Base-by-base conservation (phyloP, 2,329 filamentous ascomycete genomes). In the Sphaerulina musiva region DNA sequence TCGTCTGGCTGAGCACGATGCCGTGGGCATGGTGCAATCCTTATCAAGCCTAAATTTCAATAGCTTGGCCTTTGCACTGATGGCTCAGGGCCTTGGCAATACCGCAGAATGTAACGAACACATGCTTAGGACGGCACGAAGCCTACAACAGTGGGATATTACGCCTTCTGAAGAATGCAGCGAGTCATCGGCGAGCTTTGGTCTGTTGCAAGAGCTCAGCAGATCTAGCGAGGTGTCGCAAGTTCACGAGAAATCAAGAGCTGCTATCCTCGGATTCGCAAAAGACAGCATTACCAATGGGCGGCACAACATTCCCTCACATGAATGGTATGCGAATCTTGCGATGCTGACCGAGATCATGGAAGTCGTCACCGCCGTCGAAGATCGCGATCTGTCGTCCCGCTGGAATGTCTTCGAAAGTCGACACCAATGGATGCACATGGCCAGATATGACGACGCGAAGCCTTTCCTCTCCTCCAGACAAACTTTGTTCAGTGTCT, bases 101-200 rank as follows among this genome's bases (percentile, higher is more conserved):
- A 77, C 75, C 29, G 79, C 79, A 3, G 48, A 20, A 23, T 57
- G 53, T 6, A 59, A 60, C 26, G 52, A 49, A 5, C 54, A 57
- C 4, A 53, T 63, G 51, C 51, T 59, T 10, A 48, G 51, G 44
- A 55, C 62, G 14, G 75, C 80, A 17, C 81, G 88, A 56, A 86
- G 86, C 60, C 76, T 97, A 12, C 90, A 93, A 62, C 86, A 92
- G 64, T 98, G 93, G 93, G 91, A 96, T 67, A 78, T 97, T 17
- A 87, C 88, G 11, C 83, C 84, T 0, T 87, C 90, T 0, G 75
- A 78, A 6, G 73, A 77, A 2, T 80, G 52, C 1, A 52, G 57
- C 8, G 45, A 57, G 11, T 50, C 54, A 10, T 51, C 53, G 2
- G 84, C 82, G 1, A 75, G 92, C 0, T 96, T 95, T 72, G 86